A percentile compares a stretch with the other conserved stretches of the same genome.
These are phyloP conservation scores for Hymenotorrendiella dingleyae DNA, from an alignment of 2,329 filamentous ascomycete genomes.

Conservation along the genomic window DNA sequence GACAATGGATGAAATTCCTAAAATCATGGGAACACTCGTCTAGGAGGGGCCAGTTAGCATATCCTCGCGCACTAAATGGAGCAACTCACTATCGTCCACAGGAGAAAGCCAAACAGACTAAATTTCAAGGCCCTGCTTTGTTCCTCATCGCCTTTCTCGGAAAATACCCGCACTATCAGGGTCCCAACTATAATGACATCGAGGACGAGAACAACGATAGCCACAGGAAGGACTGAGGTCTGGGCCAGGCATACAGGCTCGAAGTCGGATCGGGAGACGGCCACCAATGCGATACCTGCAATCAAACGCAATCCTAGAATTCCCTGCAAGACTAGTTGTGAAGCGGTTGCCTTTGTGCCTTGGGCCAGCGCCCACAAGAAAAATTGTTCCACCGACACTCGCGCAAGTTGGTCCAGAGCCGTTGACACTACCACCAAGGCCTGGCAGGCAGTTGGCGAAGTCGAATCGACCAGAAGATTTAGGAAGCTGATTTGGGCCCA, in stretches of 20 bases:
- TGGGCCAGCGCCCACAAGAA: conserved; percentile 30
- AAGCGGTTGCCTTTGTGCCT: conserved; percentile 23
- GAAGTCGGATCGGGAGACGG: conserved; percentile 29
- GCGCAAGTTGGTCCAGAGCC: conserved; percentile 29
- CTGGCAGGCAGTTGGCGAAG: conserved; percentile 23
- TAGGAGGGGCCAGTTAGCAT: conserved; percentile 18
- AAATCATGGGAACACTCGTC: conserved; percentile 29
- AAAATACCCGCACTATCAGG: conserved; percentile 21
- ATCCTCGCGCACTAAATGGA: background rate
- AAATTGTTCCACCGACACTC: conserved; percentile 29
- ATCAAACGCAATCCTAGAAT: conserved; percentile 25
- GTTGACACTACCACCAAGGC: conserved; percentile 26
- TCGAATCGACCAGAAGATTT: conserved; percentile 23
- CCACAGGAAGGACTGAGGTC: conserved; percentile 24
- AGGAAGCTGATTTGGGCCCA: conserved; percentile 31
- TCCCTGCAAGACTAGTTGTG: conserved; percentile 25
- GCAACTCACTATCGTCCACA: conserved; percentile 28
- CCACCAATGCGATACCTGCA: conserved; percentile 27
- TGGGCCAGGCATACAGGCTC: conserved; percentile 28
- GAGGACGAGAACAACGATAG: conserved; percentile 27
- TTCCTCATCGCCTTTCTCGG: conserved; percentile 13
- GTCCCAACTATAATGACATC: conserved; percentile 28
- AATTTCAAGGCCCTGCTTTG: conserved; percentile 25
- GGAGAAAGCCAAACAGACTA: conserved; percentile 21
- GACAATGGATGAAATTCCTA: conserved; percentile 24